Evolutionary conservation across 148 eudicot species (phyloP).

Genomic region (Dysphania ambrosioides): DNA sequence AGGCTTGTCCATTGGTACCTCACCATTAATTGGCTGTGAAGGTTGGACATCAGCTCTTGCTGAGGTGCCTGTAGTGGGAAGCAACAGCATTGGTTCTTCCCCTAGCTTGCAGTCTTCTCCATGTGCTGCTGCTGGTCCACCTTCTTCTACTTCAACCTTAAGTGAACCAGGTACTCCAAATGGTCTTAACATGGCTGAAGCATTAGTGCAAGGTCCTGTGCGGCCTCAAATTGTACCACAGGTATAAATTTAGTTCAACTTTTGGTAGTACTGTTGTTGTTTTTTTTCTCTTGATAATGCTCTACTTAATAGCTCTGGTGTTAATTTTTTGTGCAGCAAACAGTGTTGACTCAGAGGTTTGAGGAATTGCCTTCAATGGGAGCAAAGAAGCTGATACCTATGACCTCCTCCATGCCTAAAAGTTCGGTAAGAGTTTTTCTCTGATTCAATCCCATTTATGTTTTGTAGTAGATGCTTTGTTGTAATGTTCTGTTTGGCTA

Average conservation of each 20-base stretch:
- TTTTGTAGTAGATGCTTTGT: neutral
- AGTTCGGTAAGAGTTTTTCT: slow-evolving; percentile 39
- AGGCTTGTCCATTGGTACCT: slow-evolving; percentile 45
- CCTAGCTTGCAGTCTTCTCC: slow-evolving; percentile 3
- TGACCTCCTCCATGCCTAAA: slow-evolving; percentile 72
- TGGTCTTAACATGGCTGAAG: slow-evolving; percentile 84
- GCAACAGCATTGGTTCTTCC: slow-evolving; percentile 6
- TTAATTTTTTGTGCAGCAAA: slow-evolving; percentile 35
- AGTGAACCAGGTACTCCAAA: slow-evolving; percentile 27
- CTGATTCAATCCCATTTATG: neutral
- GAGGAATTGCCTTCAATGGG: slow-evolving; percentile 82
- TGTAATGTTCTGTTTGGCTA: neutral
- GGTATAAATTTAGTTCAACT: slow-evolving; percentile 35
- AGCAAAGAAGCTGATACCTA: slow-evolving; percentile 72
- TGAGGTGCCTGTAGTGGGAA: slow-evolving; percentile 49
- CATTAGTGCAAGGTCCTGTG: slow-evolving; percentile 67
- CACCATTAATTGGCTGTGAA: slow-evolving; percentile 55
- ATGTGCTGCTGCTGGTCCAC: slow-evolving; percentile 3
- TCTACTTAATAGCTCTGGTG: neutral
- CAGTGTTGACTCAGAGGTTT: slow-evolving; percentile 56
- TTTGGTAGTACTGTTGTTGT: neutral
- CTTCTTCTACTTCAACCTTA: slow-evolving; percentile 30
- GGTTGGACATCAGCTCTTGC: slow-evolving; percentile 88
- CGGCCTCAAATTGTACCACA: slow-evolving; percentile 48
- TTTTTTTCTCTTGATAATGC: neutral